Evolutionary conservation across 164 flowering plant species (phyloP), one percentile per base, ranked within the genome.

Genomic region (Chimonanthus salicifolius): DNA sequence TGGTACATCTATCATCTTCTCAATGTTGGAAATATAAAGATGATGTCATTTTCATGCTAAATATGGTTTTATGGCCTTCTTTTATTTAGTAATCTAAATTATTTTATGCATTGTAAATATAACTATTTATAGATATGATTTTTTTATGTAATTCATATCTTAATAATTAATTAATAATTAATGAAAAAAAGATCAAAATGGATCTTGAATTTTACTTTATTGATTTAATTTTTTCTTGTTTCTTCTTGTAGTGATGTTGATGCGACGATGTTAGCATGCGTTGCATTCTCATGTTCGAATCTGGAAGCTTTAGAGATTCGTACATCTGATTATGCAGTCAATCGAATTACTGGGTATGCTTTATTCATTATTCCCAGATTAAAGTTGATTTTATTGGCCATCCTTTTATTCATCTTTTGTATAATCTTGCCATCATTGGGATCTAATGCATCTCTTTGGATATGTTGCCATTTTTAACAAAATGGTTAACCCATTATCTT

Each of bases 251-350:
- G 98, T 87, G 94, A 91, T 79, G 72, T 92, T 16, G 97, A 96
- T 85, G 86, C 99, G 7, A 96, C 97, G 13, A 85, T 90, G 85
- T 70, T 96, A 78, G 99, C 98, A 20, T 96, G 97, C 81, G 86
- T 96, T 80, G 97, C 99, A 3, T 96, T 94, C 74, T 88, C 98
- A 8, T 96, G 99, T 77, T 97, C 98, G 49, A 90, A 85, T 81
- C 80, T 96, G 80, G 90, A 92, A 70, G 71, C 74, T 13, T 46
- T 96, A 91, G 97, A 94, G 86, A 88, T 94, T 74, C 48, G 79
- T 21, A 83, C 77, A 15, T 87, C 86, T 48, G 88, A 78, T 9
- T 48, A 81, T 48, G 88, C 95, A 0, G 75, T 79, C 70, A 96
- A 96, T 77, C 77, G 97, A 75, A 89, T 96, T 43, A 85, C 92